Conservation (phyloP, 495 filamentous ascomycete species). For the Lasiosphaeria hispida region DNA sequence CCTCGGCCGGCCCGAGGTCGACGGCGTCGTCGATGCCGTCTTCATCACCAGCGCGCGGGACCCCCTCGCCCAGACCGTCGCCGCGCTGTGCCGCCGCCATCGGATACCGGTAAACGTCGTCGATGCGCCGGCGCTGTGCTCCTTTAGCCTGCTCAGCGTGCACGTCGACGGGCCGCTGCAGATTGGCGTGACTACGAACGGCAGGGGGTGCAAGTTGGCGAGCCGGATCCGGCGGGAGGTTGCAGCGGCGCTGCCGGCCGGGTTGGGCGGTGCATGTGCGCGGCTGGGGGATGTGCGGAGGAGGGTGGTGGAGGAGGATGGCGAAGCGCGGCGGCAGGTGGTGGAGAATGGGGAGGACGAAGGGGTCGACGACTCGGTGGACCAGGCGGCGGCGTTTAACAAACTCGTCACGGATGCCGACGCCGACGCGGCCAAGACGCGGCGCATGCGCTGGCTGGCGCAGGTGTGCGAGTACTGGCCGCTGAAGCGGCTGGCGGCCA, state of each 20-base stretch:
- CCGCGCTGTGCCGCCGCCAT: constrained; percentile 68
- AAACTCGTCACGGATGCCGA: constrained; percentile 71
- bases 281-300: constrained; percentile 73
- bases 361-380: constrained; percentile 77
- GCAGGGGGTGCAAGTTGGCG: constrained; percentile 90
- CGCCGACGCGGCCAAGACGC: constrained; percentile 67
- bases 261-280: constrained; percentile 81
- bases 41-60: constrained; percentile 68
- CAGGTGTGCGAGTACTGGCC: constrained; percentile 99
- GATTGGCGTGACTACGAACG: constrained; percentile 93
- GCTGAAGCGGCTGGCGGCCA: constrained; percentile 70
- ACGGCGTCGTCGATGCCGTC: constrained; percentile 79
- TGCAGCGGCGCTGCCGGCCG: constrained; percentile 68
- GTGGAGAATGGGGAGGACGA: constrained; percentile 46
- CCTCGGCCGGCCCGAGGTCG: constrained; percentile 76
- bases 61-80: constrained; percentile 61
- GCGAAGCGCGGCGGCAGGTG: constrained; percentile 37
- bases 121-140: constrained; percentile 83
- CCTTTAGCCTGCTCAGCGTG: constrained; percentile 84
- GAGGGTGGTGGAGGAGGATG: constrained; percentile 67
- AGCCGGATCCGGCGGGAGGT: constrained; percentile 88
- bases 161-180: constrained; percentile 90
- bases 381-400: constrained; percentile 88
- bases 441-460: constrained; percentile 86
- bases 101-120: constrained; percentile 91